These are phyloP conservation scores for Pseudogymnoascus sp. DNA, from an alignment of 2,329 filamentous ascomycete species.

Conservation along the genomic window DNA sequence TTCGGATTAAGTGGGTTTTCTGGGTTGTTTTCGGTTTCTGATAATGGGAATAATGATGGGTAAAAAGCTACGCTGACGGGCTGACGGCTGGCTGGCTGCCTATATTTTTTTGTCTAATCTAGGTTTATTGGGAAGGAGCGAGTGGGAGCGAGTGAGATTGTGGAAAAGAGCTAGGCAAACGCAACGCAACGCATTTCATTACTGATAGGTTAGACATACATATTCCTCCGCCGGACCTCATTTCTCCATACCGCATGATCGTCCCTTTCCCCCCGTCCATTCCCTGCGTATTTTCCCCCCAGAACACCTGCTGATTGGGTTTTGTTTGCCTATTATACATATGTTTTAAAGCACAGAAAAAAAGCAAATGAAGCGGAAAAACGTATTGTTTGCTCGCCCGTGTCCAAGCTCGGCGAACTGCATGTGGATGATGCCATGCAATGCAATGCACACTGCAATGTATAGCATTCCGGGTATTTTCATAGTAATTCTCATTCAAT, in stretches of 20 bases:
- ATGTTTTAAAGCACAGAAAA: not conserved
- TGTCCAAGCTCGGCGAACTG: not conserved
- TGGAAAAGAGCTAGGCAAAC: not conserved
- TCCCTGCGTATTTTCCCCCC: not conserved
- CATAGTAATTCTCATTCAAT: not conserved
- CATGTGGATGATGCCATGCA: not conserved
- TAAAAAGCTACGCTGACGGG: too few relatives aligned
- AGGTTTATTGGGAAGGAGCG: not conserved
- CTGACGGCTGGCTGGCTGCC: not conserved
- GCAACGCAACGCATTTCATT: not conserved
- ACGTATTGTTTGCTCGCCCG: not conserved
- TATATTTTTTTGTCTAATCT: not conserved
- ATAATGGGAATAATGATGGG: too few relatives aligned
- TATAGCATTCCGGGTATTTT: not conserved
- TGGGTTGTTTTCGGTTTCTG: too few relatives aligned
- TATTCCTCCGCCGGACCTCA: not conserved
- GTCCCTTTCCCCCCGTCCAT: not conserved
- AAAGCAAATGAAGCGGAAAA: not conserved
- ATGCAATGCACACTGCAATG: not conserved
- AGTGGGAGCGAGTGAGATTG: not conserved
- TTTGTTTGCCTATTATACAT: not conserved
- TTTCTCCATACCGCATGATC: not conserved
- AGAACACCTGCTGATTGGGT: not conserved
- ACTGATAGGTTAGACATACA: not conserved
- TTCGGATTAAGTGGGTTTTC: not conserved